phyloP scores from a whole-genome alignment of 2,329 filamentous ascomycete genomes.

The Bipolaris sorokiniana region DNA sequence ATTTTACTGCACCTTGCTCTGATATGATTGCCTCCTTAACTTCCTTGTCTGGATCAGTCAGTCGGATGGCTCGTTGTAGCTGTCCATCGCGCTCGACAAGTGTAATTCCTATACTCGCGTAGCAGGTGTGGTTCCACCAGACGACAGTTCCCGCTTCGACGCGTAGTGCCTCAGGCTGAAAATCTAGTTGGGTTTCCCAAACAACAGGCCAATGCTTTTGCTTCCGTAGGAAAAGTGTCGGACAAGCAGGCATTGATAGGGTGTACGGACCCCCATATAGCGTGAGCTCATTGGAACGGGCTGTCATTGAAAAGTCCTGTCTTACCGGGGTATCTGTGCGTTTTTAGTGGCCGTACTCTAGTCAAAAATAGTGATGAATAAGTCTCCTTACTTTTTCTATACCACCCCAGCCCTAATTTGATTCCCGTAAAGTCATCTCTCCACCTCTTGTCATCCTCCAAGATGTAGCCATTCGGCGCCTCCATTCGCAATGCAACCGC shows the following conservation, averaged over 20 bases:
- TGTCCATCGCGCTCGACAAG: background rate
- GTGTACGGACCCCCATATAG: constrained; percentile 61
- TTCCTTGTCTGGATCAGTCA: constrained; percentile 11
- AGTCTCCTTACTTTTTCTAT: constrained; percentile 27
- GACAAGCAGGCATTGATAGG: constrained; percentile 58
- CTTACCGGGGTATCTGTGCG: constrained; percentile 57
- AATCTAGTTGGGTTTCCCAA: constrained; percentile 56
- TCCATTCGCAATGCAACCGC: constrained; percentile 50
- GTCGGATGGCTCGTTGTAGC: constrained; percentile 7
- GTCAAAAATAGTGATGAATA: constrained; percentile 19
- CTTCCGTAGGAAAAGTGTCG: constrained; percentile 62
- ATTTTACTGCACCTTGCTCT: constrained; percentile 29
- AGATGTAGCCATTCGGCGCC: constrained; percentile 25
- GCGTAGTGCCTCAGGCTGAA: constrained; percentile 51
- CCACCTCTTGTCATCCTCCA: constrained; percentile 20
- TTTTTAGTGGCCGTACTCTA: constrained; percentile 43
- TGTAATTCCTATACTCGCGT: constrained; percentile 52
- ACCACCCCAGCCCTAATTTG: constrained; percentile 20
- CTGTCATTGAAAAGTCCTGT: constrained; percentile 55
- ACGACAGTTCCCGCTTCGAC: constrained; percentile 62
- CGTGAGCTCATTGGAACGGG: constrained; percentile 54
- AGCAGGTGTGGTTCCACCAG: constrained; percentile 61
- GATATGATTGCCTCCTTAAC: constrained; percentile 21
- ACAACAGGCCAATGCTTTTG: constrained; percentile 55
- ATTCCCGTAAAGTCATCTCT: constrained; percentile 14